Percentiles rank a stretch among this genome's conserved stretches.
phyloP scores from a whole-genome alignment of 306 rosid species.

The Inga oerstediana region DNA sequence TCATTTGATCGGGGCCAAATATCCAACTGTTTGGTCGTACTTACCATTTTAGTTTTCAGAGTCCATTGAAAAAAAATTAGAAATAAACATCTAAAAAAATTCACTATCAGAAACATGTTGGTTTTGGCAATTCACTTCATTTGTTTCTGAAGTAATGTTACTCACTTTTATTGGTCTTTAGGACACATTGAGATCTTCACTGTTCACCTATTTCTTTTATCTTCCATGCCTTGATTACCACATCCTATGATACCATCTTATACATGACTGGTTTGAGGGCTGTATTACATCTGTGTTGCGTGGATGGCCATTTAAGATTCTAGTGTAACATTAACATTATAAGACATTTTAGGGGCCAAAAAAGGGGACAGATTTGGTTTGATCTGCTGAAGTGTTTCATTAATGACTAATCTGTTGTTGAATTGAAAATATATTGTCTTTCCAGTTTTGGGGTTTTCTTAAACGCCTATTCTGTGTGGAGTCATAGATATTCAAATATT shows the following conservation, averaged over 20 bases:
- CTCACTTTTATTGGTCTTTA: not conserved
- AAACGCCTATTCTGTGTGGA: not conserved
- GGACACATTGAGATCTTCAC: not conserved
- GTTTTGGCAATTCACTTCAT: not conserved
- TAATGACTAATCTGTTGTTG: not conserved
- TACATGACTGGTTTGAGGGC: not conserved
- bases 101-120: not conserved
- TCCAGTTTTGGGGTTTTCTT: not conserved
- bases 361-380: not conserved
- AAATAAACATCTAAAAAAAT: not conserved
- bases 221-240: not conserved
- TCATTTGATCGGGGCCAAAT: not conserved
- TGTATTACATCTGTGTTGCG: not conserved
- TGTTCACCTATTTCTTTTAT: not conserved
- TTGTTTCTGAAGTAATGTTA: not conserved
- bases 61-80: no score
- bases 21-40: not conserved
- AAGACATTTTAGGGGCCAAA: not conserved
- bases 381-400: slow-evolving; percentile 3
- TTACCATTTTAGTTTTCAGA: not conserved
- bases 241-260: not conserved
- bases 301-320: not conserved
- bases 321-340: not conserved
- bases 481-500: not conserved
- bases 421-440: not conserved